Conservation (phyloP, 371 early-diverging fungal genomes). For the Actinomucor elegans region DNA sequence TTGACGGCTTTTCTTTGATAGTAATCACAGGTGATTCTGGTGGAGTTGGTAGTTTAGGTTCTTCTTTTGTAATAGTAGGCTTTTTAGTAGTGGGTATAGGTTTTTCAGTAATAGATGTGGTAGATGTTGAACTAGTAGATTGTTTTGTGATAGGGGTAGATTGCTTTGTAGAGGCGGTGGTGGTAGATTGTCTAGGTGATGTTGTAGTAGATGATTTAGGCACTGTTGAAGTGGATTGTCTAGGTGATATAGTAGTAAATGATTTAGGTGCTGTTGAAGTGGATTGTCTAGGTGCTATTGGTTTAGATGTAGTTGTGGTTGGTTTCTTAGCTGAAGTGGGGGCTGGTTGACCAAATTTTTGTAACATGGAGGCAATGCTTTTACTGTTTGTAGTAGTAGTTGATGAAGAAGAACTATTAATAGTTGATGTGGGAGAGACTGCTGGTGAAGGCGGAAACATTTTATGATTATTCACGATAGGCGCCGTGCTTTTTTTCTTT, state of each 20-base stretch:
- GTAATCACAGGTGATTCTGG: slow-evolving; percentile 9
- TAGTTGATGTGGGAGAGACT: slow-evolving; percentile 12
- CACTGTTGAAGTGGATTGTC: not conserved
- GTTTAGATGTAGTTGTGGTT: not conserved
- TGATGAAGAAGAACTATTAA: not conserved
- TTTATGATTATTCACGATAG: not conserved
- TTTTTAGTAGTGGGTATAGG: not conserved
- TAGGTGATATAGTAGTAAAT: not conserved
- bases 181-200: not conserved
- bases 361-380: slow-evolving; percentile 24
- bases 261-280: not conserved
- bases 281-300: not conserved
- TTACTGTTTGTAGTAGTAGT: not conserved
- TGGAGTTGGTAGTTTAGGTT: slow-evolving; percentile 6
- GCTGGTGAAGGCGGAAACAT: slow-evolving; percentile 8
- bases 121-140: no score
- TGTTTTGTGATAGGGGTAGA: not conserved
- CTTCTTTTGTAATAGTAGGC: not conserved
- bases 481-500: slow-evolving; percentile 2
- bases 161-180: not conserved
- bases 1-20: not conserved
- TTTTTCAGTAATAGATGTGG: no score
- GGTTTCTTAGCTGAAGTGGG: no score
- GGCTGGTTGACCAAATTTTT: slow-evolving; percentile 21
- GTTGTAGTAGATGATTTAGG: not conserved